A percentile compares a stretch with the other conserved stretches of the same genome.
These are phyloP conservation scores for Alliaria petiolata DNA, from an alignment of 345 rosid genomes.

Conservation along the genomic window DNA sequence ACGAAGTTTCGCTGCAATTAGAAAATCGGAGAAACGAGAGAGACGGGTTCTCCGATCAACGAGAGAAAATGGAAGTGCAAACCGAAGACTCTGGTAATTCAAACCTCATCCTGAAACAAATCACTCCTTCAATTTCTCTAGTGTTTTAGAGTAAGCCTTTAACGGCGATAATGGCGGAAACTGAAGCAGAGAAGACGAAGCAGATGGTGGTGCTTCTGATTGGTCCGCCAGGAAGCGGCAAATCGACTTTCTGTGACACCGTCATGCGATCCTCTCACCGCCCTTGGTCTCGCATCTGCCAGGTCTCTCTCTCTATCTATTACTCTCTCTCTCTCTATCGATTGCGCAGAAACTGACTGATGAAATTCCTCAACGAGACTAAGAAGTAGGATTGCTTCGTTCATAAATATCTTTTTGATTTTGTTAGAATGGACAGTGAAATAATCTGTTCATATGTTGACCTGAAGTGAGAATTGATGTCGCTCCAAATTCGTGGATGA, in stretches of 20 bases:
- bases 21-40: not conserved
- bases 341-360: conserved; percentile 32
- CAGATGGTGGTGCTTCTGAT: conserved; percentile 48
- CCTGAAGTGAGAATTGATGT: not conserved
- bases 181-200: conserved; percentile 42
- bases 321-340: not conserved
- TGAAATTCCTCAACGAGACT: conserved; percentile 34
- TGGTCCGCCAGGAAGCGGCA: conserved; percentile 95
- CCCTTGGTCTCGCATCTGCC: conserved; percentile 85
- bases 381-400: not conserved
- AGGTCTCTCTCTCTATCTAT: conserved; percentile 43
- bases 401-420: not conserved
- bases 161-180: conserved; percentile 6
- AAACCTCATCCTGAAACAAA: not conserved
- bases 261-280: conserved; percentile 56
- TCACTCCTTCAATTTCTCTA: not conserved
- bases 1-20: not conserved
- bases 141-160: not conserved
- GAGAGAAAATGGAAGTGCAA: conserved; percentile 37
- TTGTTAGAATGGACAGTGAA: not conserved
- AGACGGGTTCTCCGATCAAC: conserved; percentile 10
- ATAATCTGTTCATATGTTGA: not conserved
- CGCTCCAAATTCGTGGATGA: not conserved
- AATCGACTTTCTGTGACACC: conserved; percentile 80
- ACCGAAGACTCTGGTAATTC: conserved; percentile 30